Conservation (phyloP, 2,329 filamentous ascomycete genomes). For the Aspergillus aculeatinus region DNA sequence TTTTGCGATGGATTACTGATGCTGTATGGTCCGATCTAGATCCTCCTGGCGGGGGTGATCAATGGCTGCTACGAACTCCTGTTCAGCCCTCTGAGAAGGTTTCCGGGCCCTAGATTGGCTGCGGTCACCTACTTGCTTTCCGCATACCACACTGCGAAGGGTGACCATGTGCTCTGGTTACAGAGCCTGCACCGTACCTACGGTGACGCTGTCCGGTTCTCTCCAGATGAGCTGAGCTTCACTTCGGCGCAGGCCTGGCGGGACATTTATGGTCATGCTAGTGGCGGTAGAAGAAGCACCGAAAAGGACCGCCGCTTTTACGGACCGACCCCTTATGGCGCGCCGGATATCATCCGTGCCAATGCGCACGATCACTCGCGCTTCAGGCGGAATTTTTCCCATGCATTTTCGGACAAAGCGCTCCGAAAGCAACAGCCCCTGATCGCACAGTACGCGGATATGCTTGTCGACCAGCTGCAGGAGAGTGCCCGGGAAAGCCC, state of each 20-base stretch:
- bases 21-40: background rate
- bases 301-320: slow-evolving; percentile 27
- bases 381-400: slow-evolving; percentile 33
- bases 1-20: background rate
- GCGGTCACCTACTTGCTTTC: slow-evolving; percentile 7
- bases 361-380: slow-evolving; percentile 29
- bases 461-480: slow-evolving; percentile 25
- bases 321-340: slow-evolving; percentile 20
- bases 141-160: slow-evolving; percentile 7
- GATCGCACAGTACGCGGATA: slow-evolving; percentile 31
- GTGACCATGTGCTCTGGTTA: slow-evolving; percentile 14
- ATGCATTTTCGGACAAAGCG: slow-evolving; percentile 38
- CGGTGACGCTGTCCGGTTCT: slow-evolving; percentile 39
- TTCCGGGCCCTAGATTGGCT: slow-evolving; percentile 10
- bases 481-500: background rate
- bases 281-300: slow-evolving; percentile 22
- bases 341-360: slow-evolving; percentile 28
- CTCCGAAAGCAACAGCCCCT: slow-evolving; percentile 35
- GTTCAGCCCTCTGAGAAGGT: slow-evolving; percentile 10
- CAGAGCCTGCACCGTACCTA: slow-evolving; percentile 25
- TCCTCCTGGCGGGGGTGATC: background rate
- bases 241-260: slow-evolving; percentile 31
- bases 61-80: slow-evolving; percentile 12
- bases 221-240: slow-evolving; percentile 42
- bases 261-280: slow-evolving; percentile 37